A percentile compares a stretch with the other conserved stretches of the same genome.
Conservation (phyloP, 148 eudicot genomes). For the Persicaria maculosa region DNA sequence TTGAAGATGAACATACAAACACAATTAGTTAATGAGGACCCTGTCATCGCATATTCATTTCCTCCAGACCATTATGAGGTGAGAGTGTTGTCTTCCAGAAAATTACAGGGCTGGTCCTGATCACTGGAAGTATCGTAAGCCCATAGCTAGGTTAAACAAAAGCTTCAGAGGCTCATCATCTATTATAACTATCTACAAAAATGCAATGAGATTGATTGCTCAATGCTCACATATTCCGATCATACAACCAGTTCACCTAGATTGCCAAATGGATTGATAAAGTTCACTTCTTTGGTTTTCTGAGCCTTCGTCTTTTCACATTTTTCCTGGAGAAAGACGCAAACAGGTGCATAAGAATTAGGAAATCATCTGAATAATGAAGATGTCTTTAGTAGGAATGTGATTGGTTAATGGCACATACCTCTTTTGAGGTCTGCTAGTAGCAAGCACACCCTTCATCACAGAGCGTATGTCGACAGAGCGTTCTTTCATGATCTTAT, state of each 20-base stretch:
- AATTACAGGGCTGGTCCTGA: conserved; percentile 99
- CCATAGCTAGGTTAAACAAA: conserved; percentile 36
- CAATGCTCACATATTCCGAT: neutral
- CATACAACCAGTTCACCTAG: neutral
- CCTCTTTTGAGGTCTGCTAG: conserved; percentile 54
- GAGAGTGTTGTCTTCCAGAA: conserved; percentile 13
- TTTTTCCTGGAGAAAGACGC: neutral
- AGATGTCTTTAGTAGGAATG: neutral
- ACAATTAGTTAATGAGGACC: conserved; percentile 8
- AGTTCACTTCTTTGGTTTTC: conserved; percentile 1
- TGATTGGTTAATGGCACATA: conserved; percentile 11
- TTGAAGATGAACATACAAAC: conserved; percentile 11
- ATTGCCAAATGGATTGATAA: neutral
- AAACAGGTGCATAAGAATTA: neutral
- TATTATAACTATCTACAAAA: neutral
- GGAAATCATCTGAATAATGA: neutral
- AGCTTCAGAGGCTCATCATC: neutral
- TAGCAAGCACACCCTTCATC: conserved; percentile 74
- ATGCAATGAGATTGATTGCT: neutral
- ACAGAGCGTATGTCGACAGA: conserved; percentile 52
- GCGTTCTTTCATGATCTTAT: conserved; percentile 61
- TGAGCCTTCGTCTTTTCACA: neutral
- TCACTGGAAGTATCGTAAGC: conserved; percentile 85
- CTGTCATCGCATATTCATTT: conserved; percentile 3
- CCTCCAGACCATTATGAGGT: conserved; percentile 14